phyloP scores from a whole-genome alignment of 2,329 filamentous ascomycete genomes.

The Aspergillus ustus region DNA sequence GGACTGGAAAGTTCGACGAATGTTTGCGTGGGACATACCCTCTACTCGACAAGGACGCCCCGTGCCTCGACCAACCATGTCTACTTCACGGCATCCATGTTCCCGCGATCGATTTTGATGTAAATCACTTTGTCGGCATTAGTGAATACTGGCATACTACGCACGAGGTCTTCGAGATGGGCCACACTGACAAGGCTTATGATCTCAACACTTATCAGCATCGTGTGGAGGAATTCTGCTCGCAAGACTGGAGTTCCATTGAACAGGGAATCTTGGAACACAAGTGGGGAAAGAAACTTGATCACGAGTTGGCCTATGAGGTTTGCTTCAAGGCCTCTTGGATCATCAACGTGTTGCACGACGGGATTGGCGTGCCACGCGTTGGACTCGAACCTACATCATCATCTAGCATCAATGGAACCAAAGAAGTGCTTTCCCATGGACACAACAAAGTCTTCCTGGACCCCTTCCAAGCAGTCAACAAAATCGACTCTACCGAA shows the following conservation, averaged over 20 bases:
- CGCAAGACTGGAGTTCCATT: conserved; percentile 79
- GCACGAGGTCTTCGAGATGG: conserved; percentile 85
- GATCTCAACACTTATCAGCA: conserved; percentile 89
- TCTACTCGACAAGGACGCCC: conserved; percentile 83
- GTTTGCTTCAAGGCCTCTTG: conserved; percentile 98
- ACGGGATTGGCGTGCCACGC: conserved; percentile 91
- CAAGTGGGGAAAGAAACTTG: conserved; percentile 76
- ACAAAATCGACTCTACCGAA: conserved; percentile 89
- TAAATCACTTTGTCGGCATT: conserved; percentile 97
- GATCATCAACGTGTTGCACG: conserved; percentile 95
- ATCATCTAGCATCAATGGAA: conserved; percentile 66
- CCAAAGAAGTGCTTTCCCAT: conserved; percentile 69
- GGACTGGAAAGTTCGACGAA: conserved; percentile 85
- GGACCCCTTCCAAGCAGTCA: conserved; percentile 87
- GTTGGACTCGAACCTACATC: conserved; percentile 72
- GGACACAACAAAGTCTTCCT: conserved; percentile 76
- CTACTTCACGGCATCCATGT: conserved; percentile 89
- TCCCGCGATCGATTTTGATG: conserved; percentile 92
- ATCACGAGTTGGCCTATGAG: conserved; percentile 74
- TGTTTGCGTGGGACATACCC: conserved; percentile 83
- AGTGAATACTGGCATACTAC: conserved; percentile 99
- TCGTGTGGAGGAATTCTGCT: conserved; percentile 83
- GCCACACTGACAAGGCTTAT: conserved; percentile 78
- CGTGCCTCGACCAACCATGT: conserved; percentile 82
- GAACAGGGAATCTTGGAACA: conserved; percentile 65